Conservation (phyloP, 192 early-diverging fungal genomes). For the Podila horticola region DNA sequence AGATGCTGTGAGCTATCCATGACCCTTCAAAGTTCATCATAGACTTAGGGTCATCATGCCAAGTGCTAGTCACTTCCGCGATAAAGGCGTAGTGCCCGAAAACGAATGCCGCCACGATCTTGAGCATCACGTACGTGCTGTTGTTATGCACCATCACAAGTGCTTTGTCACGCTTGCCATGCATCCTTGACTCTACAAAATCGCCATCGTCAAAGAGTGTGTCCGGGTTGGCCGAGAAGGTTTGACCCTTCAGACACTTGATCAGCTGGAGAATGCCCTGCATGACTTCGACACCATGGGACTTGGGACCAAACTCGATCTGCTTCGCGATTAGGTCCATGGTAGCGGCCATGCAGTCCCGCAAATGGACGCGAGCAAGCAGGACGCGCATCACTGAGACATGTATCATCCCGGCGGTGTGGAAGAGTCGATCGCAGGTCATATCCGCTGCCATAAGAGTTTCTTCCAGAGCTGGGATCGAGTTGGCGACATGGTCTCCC, state of each 20-base stretch:
- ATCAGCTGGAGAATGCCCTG: constrained; percentile 37
- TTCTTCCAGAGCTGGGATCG: constrained; percentile 38
- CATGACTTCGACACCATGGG: constrained; percentile 43
- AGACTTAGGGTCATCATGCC: constrained; percentile 42
- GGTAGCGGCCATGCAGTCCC: constrained; percentile 30
- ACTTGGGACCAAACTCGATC: constrained; percentile 44
- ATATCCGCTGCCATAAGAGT: constrained; percentile 23
- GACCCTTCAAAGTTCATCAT: constrained; percentile 47
- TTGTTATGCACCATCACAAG: constrained; percentile 37
- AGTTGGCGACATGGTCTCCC: constrained; percentile 48
- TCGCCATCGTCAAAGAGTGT: constrained; percentile 49
- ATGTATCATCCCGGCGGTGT: constrained; percentile 34
- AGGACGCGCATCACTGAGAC: constrained; percentile 32
- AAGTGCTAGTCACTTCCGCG: constrained; percentile 23
- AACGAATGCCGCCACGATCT: constrained; percentile 38
- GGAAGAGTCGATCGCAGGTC: constrained; percentile 36
- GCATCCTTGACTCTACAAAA: constrained; percentile 22
- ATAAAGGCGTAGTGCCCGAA: constrained; percentile 36
- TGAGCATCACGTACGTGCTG: constrained; percentile 37
- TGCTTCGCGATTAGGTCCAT: constrained; percentile 38
- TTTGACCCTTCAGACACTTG: constrained; percentile 41
- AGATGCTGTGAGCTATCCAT: constrained; percentile 29
- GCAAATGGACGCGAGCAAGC: constrained; percentile 27
- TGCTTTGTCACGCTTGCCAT: constrained; percentile 9
- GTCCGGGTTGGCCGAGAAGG: constrained; percentile 27